These are phyloP conservation scores for Podochytrium sp. DNA, from an alignment of 192 early-diverging fungal species.

Conservation along the genomic window DNA sequence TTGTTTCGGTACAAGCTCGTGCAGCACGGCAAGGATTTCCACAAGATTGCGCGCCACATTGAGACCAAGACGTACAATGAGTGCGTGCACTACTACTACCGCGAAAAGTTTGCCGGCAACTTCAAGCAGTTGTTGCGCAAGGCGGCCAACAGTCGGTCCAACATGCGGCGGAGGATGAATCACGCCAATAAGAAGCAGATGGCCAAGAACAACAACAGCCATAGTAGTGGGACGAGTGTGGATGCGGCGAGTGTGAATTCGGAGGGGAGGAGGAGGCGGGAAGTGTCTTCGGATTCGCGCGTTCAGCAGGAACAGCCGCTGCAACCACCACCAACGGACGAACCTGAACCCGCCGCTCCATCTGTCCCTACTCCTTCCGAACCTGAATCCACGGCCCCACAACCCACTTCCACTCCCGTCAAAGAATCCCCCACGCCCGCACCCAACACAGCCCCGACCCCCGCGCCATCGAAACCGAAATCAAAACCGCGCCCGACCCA, in stretches of 20 bases:
- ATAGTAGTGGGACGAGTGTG: too few relatives aligned
- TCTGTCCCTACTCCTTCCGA: neutral
- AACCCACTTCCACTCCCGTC: neutral
- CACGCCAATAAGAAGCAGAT: slow-evolving; percentile 7
- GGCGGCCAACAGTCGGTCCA: slow-evolving; percentile 19
- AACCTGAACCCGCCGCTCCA: neutral
- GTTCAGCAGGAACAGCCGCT: neutral
- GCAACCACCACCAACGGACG: neutral
- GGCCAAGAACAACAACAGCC: neutral
- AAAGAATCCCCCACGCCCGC: neutral
- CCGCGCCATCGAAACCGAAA: neutral
- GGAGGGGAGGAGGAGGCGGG: too few relatives aligned
- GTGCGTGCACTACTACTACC: slow-evolving; percentile 56
- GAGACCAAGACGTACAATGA: slow-evolving; percentile 48
- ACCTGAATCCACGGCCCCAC: neutral
- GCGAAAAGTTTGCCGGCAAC: slow-evolving; percentile 41
- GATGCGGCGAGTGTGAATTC: neutral
- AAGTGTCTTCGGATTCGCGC: neutral
- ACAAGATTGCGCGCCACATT: slow-evolving; percentile 41
- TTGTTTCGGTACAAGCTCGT: slow-evolving; percentile 42
- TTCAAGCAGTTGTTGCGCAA: slow-evolving; percentile 48
- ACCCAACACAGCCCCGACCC: neutral
- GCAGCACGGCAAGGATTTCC: slow-evolving; percentile 53
- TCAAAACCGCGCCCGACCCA: slow-evolving; percentile 1
- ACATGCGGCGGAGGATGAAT: slow-evolving; percentile 7